phyloP scores from a whole-genome alignment of 352 stramenopile species.

The Phytopythium helicoides region DNA sequence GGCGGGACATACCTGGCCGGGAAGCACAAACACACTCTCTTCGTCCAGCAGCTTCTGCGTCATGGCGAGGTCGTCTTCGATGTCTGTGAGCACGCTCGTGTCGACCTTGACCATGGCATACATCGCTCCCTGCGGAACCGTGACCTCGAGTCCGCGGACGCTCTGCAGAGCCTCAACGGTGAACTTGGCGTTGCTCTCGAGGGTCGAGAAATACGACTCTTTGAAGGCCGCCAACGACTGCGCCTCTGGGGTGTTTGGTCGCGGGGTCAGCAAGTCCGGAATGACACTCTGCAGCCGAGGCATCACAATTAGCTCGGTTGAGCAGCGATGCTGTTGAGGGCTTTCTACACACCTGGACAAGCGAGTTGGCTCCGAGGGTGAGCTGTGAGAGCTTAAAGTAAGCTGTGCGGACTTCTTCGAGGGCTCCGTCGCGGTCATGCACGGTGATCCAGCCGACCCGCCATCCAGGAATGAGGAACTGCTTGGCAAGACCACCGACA shows the following conservation, averaged over 20 bases:
- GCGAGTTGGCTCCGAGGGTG: slow-evolving; percentile 90
- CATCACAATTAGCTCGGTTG: background rate
- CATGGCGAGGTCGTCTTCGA: slow-evolving; percentile 93
- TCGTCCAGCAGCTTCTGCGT: slow-evolving; percentile 92
- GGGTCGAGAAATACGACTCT: slow-evolving; percentile 67
- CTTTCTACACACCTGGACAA: slow-evolving; percentile 26
- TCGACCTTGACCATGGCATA: slow-evolving; percentile 92
- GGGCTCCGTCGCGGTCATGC: slow-evolving; percentile 84
- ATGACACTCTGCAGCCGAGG: slow-evolving; percentile 53
- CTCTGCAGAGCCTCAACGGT: slow-evolving; percentile 66
- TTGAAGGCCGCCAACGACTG: slow-evolving; percentile 79
- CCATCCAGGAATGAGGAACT: slow-evolving; percentile 96
- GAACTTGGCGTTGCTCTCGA: slow-evolving; percentile 89
- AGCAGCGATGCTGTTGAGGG: background rate
- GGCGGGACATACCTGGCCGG: slow-evolving; percentile 49
- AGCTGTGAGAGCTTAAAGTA: slow-evolving; percentile 93
- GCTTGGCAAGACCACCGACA: slow-evolving; percentile 90
- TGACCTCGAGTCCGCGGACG: slow-evolving; percentile 85
- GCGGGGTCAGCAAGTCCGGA: slow-evolving; percentile 76
- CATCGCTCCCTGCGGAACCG: slow-evolving; percentile 93
- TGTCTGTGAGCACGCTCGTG: slow-evolving; percentile 61
- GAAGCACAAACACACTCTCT: slow-evolving; percentile 95
- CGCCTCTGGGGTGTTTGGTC: slow-evolving; percentile 55
- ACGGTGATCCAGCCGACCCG: slow-evolving; percentile 95
- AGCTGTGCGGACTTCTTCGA: slow-evolving; percentile 84